Conservation (phyloP, 2,329 filamentous ascomycete genomes). For the Hortaea sp. region DNA sequence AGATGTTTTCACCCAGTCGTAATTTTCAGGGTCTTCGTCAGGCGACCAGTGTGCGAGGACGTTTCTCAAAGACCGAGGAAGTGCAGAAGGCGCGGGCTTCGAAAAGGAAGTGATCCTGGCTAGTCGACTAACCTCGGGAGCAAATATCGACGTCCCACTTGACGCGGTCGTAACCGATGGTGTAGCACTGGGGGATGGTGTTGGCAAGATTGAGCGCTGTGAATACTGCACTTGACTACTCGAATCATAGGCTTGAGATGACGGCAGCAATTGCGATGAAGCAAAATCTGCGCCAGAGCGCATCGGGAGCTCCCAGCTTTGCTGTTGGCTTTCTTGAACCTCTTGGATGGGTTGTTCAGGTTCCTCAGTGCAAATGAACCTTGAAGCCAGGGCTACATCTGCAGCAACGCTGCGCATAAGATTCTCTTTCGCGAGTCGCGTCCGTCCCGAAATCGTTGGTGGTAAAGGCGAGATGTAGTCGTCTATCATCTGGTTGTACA, state of each 20-base stretch:
- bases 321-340: constrained; percentile 1
- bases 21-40: constrained; percentile 28
- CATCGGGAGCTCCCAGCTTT: constrained; percentile 10
- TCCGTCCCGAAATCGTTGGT: constrained; percentile 9
- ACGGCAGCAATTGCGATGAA: background rate
- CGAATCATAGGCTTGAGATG: constrained; percentile 1
- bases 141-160: constrained; percentile 16
- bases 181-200: constrained; percentile 21
- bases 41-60: constrained; percentile 34
- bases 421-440: constrained; percentile 23
- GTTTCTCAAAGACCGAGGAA: constrained; percentile 25
- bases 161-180: constrained; percentile 20
- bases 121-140: constrained; percentile 25
- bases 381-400: constrained; percentile 28
- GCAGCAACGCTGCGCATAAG: constrained; percentile 21
- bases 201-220: constrained; percentile 15
- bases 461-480: constrained; percentile 3
- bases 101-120: constrained; percentile 27
- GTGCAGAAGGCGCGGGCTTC: constrained; percentile 12
- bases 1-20: constrained; percentile 31
- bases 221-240: constrained; percentile 3
- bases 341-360: background rate
- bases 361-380: constrained; percentile 8
- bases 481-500: constrained; percentile 2
- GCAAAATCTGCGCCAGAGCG: background rate